Evolutionary conservation across 345 rosid species (phyloP).

Genomic region (Eucalyptus paniculata): DNA sequence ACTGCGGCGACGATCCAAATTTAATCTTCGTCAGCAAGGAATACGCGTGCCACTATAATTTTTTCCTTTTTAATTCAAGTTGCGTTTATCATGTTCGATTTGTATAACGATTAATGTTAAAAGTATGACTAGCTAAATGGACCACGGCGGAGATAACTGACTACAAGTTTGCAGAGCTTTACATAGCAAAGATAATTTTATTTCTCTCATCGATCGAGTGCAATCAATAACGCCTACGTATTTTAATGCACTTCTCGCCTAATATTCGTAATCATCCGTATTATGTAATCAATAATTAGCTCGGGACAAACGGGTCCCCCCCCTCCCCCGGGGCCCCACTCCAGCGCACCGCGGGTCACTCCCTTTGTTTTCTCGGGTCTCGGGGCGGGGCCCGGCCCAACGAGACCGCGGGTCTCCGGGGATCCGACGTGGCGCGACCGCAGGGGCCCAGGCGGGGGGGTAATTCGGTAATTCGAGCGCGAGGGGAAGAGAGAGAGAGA

Average conservation of each 20-base stretch:
- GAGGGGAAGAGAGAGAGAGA: neutral
- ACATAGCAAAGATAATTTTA: neutral
- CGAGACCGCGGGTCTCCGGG: neutral
- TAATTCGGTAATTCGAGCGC: neutral
- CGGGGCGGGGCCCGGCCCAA: neutral
- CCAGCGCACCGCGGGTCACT: neutral
- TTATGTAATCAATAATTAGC: neutral
- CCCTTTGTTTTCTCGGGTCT: neutral
- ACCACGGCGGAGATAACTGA: neutral
- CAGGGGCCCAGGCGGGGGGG: neutral
- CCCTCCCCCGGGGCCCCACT: no score
- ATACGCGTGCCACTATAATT: neutral
- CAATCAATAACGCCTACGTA: neutral
- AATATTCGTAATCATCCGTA: neutral
- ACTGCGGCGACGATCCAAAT: neutral
- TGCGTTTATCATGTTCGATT: neutral
- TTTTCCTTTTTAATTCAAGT: rapidly evolving
- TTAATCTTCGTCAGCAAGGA: neutral
- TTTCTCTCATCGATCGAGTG: neutral
- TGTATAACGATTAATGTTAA: neutral
- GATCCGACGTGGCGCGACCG: neutral
- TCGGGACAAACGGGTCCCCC: neutral
- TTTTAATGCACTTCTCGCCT: neutral
- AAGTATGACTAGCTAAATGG: neutral
- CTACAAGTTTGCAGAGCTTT: no score